Percentiles rank a stretch among this genome's conserved stretches.
Conservation (phyloP, 805 yeast genomes). For the Alloascoidea hylecoeti region DNA sequence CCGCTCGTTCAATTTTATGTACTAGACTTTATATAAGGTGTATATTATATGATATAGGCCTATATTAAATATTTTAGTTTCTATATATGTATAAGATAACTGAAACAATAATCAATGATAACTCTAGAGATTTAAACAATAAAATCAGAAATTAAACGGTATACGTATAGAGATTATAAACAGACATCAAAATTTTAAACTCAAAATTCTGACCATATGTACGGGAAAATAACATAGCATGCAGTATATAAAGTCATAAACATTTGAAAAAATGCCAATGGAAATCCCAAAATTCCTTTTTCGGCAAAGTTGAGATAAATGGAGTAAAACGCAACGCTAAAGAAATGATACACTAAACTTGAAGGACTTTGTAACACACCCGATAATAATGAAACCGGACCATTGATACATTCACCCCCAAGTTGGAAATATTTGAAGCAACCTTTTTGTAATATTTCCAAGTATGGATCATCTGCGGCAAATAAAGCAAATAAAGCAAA, state of each 20-base stretch:
- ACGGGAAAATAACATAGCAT: conserved; percentile 66
- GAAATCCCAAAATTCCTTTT: conserved; percentile 54
- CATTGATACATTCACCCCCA: conserved; percentile 69
- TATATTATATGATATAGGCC: too few species aligned
- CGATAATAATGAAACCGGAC: conserved; percentile 73
- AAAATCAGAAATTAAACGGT: too few species aligned
- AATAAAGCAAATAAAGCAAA: conserved; percentile 82
- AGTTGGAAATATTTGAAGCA: conserved; percentile 75
- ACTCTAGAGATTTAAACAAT: too few species aligned
- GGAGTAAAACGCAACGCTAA: conserved; percentile 79
- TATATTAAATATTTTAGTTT: too few species aligned
- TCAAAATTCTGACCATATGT: conserved; percentile 41
- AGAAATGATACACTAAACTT: conserved; percentile 71
- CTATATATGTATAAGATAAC: too few species aligned
- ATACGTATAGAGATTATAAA: too few species aligned
- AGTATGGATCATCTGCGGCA: conserved; percentile 64
- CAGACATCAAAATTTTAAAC: too few species aligned
- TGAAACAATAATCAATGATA: too few species aligned
- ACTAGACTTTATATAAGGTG: too few species aligned
- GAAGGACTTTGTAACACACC: conserved; percentile 73
- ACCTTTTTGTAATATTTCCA: conserved; percentile 67
- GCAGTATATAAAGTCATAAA: conserved; percentile 63
- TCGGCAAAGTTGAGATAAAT: conserved; percentile 53
- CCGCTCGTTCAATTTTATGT: too few species aligned
- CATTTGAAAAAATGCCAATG: conserved; percentile 57